Evolutionary conservation across 352 stramenopile genomes (phyloP), one percentile per base, ranked within the genome.

Genomic region (Globisporangium radiosum): DNA sequence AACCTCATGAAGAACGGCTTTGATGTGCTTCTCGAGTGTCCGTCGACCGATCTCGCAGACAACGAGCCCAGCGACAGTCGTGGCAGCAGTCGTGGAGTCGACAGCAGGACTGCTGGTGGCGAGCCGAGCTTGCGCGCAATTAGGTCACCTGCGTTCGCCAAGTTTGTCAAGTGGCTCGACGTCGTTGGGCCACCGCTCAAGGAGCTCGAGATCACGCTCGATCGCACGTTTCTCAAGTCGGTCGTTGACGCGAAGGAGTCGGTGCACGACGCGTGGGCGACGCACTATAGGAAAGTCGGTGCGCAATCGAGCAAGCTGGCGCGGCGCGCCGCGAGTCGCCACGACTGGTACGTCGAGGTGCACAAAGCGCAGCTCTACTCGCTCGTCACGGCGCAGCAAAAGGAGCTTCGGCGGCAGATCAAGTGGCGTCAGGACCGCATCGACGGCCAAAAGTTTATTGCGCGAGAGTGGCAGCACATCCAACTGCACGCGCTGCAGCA

Each of bases 1-100:
- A 89, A 91, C 50, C 53, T 91, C 62, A 85, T 89, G 71, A 91
- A 91, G 59, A 88, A 83, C 42, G 81, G 81, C 0, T 91, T 91
- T 57, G 79, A 91, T 10, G 65, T 73, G 7, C 57, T 91, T 7
- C 63, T 88, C 9, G 68, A 85, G 17, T 79, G 64, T 14, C 44
- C 63, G 7, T 45, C 58, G 48, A 38, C 56, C 52, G 62, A 57
- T 25, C 14, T 19, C n/a, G 8, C n/a, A 4, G 11, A 2, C 39
- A 67, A 7, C 68, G 51, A 11, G 3, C 38, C 43, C 10, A 14
- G 11, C 10, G 25, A 33, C 25, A 33, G 25, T 33, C 25, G 25
- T 33, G 25, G 25, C 25, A 33, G 25, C 2, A 33, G 25, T 33
- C 25, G 25, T 33, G 25, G 25, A 33, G 25, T 33, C 25, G 25